Conservation (phyloP, 257 asterid genomes). For the Solanum chilense region DNA sequence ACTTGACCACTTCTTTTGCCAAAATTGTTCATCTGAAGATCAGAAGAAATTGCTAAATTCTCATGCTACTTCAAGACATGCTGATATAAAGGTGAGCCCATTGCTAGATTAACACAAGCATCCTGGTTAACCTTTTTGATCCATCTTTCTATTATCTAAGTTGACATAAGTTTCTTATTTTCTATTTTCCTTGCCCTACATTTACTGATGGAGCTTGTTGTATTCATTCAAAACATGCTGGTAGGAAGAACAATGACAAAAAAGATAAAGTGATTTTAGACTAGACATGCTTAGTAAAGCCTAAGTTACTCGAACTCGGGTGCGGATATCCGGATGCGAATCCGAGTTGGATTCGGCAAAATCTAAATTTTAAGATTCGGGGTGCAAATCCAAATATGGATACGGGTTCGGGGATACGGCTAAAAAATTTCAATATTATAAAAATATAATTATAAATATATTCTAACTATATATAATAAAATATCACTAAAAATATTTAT, state of each 20-base stretch:
- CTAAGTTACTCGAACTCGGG: no score
- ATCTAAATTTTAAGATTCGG: no score
- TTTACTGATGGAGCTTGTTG: not conserved
- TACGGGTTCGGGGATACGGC: no score
- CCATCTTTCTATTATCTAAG: not conserved
- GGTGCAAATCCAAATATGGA: no score
- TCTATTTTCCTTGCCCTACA: not conserved
- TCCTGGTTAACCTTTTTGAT: not conserved
- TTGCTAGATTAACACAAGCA: not conserved
- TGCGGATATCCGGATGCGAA: no score
- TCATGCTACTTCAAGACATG: slow-evolving; percentile 45
- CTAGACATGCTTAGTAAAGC: not conserved
- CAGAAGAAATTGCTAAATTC: slow-evolving; percentile 43
- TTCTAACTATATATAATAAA: no score
- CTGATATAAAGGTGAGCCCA: slow-evolving; percentile 52
- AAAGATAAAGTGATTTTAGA: not conserved
- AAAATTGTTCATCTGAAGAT: slow-evolving; percentile 58
- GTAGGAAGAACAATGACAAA: not conserved
- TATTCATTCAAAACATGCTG: not conserved
- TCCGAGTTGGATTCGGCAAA: no score
- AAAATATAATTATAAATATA: no score
- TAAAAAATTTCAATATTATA: no score
- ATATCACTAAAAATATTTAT: no score
- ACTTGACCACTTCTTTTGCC: slow-evolving; percentile 68
- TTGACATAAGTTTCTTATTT: not conserved